Percentiles rank a stretch among this genome's conserved stretches.
Conservation (phyloP, 129 eudicot genomes). For the Tagetes patula region DNA sequence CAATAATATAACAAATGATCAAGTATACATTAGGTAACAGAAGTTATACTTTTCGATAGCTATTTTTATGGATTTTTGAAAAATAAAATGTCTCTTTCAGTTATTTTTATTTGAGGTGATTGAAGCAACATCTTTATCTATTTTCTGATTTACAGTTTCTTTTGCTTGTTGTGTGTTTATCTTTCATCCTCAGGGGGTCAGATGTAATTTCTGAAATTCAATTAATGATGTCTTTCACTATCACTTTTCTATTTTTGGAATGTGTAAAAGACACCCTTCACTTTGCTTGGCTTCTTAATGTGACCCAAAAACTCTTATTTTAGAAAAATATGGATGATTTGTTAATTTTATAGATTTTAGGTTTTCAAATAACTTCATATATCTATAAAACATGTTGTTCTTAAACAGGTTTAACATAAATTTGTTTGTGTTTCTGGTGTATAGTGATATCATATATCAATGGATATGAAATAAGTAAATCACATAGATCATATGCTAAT, state of each 20-base stretch:
- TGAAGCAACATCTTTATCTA: slow-evolving; percentile 37
- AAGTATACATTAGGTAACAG: background rate
- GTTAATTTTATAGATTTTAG: background rate
- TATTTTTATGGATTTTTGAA: background rate
- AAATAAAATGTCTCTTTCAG: slow-evolving; percentile 23
- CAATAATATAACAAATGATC: background rate
- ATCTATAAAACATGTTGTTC: background rate
- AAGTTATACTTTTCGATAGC: background rate
- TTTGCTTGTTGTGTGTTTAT: slow-evolving; percentile 19
- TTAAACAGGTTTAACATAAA: too few relatives aligned
- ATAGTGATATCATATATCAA: too few relatives aligned
- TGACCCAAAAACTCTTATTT: slow-evolving; percentile 1
- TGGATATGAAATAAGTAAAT: too few relatives aligned
- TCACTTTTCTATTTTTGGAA: background rate
- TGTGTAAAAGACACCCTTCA: slow-evolving; percentile 12
- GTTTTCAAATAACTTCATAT: too few relatives aligned
- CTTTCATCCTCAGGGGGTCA: slow-evolving; percentile 31
- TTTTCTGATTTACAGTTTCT: slow-evolving; percentile 35
- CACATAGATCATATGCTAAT: too few relatives aligned
- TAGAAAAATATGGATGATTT: background rate
- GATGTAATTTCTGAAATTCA: slow-evolving; percentile 25
- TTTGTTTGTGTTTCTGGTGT: background rate
- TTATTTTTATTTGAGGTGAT: slow-evolving; percentile 29
- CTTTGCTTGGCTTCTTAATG: slow-evolving; percentile 11
- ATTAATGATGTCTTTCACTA: slow-evolving; percentile 19